These are phyloP conservation scores for Psilocybe cubensis DNA, from an alignment of 768 basidiomycete genomes.

Conservation along the genomic window DNA sequence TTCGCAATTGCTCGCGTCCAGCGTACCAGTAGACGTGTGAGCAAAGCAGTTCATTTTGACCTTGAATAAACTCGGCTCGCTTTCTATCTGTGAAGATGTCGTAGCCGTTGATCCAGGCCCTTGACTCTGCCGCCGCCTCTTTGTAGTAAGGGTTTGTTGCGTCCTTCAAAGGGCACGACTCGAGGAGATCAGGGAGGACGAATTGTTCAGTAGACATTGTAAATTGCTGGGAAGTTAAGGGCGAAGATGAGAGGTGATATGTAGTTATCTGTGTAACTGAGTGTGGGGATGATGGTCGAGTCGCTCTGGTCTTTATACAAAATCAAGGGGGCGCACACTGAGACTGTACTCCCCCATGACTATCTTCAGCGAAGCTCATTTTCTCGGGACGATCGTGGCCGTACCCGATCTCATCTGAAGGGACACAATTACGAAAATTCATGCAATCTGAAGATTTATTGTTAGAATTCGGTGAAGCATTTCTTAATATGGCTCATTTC, in stretches of 20 bases:
- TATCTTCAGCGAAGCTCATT: slow-evolving; percentile 6
- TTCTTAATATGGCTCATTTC: slow-evolving; percentile 30
- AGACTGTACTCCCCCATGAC: not conserved
- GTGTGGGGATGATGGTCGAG: slow-evolving; percentile 9
- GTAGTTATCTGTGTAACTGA: slow-evolving; percentile 14
- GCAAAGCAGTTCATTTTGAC: slow-evolving; percentile 62
- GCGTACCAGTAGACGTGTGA: slow-evolving; percentile 66
- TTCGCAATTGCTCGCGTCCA: slow-evolving; percentile 58
- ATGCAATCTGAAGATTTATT: slow-evolving; percentile 44
- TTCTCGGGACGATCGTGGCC: slow-evolving; percentile 29
- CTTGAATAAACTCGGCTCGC: slow-evolving; percentile 64
- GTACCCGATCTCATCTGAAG: slow-evolving; percentile 37
- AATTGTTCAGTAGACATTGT: slow-evolving; percentile 37
- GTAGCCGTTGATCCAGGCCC: slow-evolving; percentile 65
- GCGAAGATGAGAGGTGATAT: slow-evolving; percentile 15
- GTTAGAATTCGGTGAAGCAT: slow-evolving; percentile 27
- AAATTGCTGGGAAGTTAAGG: slow-evolving; percentile 10
- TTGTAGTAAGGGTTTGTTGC: slow-evolving; percentile 61
- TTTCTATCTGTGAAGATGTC: slow-evolving; percentile 61
- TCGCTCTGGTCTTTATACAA: slow-evolving; percentile 17
- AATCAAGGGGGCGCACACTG: not conserved
- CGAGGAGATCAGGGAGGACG: slow-evolving; percentile 59
- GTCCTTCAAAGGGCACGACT: slow-evolving; percentile 48
- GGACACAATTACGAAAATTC: slow-evolving; percentile 26
- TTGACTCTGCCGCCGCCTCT: slow-evolving; percentile 57